Percentiles rank a stretch among this genome's conserved stretches.
phyloP scores from a whole-genome alignment of 768 basidiomycete genomes.

The Auricularia sp. region DNA sequence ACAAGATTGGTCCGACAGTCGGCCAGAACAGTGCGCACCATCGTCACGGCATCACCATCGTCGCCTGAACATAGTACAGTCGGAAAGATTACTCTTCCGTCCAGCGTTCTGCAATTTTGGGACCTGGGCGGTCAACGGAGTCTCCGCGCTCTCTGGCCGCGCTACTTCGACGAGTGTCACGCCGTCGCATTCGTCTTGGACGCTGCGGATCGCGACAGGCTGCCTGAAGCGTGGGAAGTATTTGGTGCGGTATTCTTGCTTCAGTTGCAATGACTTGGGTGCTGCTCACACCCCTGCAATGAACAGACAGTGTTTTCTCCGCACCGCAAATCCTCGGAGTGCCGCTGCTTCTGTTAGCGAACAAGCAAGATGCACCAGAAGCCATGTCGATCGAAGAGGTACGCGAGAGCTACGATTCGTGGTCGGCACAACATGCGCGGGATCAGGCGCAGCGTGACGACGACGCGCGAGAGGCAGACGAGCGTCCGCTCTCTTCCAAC shows the following conservation, averaged over 20 bases:
- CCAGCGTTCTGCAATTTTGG: slow-evolving; percentile 92
- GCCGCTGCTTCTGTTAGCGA: slow-evolving; percentile 85
- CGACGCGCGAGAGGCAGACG: slow-evolving; percentile 44
- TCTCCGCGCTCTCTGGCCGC: slow-evolving; percentile 88
- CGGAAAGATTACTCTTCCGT: slow-evolving; percentile 87
- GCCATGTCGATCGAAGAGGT: slow-evolving; percentile 87
- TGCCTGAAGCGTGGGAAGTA: slow-evolving; percentile 93
- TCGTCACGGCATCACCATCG: not conserved
- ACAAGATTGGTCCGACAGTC: slow-evolving; percentile 92
- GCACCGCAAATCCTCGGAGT: slow-evolving; percentile 84
- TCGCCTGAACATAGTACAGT: slow-evolving; percentile 34
- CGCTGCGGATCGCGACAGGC: slow-evolving; percentile 77
- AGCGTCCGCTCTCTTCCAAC: slow-evolving; percentile 26
- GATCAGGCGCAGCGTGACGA: slow-evolving; percentile 24
- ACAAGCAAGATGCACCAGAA: slow-evolving; percentile 83
- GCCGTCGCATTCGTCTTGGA: slow-evolving; percentile 95
- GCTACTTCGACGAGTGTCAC: slow-evolving; percentile 94
- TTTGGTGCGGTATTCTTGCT: slow-evolving; percentile 57
- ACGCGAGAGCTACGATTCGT: slow-evolving; percentile 77
- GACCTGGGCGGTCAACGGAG: slow-evolving; percentile 93
- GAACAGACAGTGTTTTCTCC: slow-evolving; percentile 72
- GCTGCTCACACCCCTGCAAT: slow-evolving; percentile 16
- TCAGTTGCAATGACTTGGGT: not conserved
- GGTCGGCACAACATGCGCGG: slow-evolving; percentile 64
- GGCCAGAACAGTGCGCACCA: slow-evolving; percentile 83